Evolutionary conservation across 352 stramenopile genomes (phyloP), one percentile per base, ranked within the genome.

Genomic region (Phytophthora quininea): DNA sequence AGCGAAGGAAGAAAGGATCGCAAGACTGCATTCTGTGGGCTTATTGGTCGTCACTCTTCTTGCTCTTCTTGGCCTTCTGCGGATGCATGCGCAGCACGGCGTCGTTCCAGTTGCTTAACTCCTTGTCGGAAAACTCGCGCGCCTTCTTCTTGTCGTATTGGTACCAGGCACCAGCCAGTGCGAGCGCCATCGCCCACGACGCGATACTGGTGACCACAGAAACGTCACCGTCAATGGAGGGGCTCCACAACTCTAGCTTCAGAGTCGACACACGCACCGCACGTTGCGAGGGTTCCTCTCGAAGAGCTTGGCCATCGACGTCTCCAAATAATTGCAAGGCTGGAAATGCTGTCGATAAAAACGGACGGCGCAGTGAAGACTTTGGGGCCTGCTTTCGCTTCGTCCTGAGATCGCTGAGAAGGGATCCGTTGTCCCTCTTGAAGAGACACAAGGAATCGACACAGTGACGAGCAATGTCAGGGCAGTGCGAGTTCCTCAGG

Each of bases 131-230:
- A 63, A 91, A 91, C 67, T 86, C 74, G 56, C 77, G 76, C 58
- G 76, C 76, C 60, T 82, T 80, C 80, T 81, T 81, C 46, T 71
- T 55, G 58, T 91, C 82, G 56, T 89, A 78, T 54, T 82, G 62
- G 71, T 85, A 86, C 80, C 80, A 89, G 37, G 62, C 76, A 1
- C 53, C 61, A 45, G 75, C 74, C 38, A 77, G 68, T 5, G 70
- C 72, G 29, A 74, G 52, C 3, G 82, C 80, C 49, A 86, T 62
- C 19, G 76, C 60, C 82, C 82, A 91, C 24, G 78, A 79, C 8
- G 74, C 67, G 38, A 91, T 84, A 37, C 82, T 89, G 40, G 47
- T 4, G 35, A 40, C 7, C 10, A 30, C 19, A 54, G 6, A 43
- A 38, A 0, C 29, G 3, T 38, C 24, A 9, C 2, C 2, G 30